Base-by-base conservation (phyloP, 495 filamentous ascomycete species). In the Talaromyces nanjingensis region DNA sequence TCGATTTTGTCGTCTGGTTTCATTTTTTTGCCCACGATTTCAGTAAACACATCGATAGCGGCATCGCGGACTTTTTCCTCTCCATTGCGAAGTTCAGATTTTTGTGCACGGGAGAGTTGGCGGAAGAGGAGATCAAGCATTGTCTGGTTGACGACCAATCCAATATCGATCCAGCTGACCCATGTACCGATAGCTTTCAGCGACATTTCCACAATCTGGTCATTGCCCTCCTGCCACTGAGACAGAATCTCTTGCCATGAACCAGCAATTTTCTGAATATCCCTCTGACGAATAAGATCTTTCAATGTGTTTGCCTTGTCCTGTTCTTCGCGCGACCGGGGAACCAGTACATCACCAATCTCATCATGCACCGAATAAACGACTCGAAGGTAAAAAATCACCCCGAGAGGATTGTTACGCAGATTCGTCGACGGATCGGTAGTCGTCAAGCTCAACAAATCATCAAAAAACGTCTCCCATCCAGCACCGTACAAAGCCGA, bases 1-100 rank as follows among this genome's bases (percentile, higher is more conserved):
- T 96, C 88, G 37, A 93, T 85, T 80, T 99, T 99, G 76, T 98
- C 92, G 34, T 82, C 78, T 2, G 91, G 79, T 70, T 90, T 91
- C 94, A 99, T 99, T 79, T 97, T 98, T 81, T 99, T 99, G 69
- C 87, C 89, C 56, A 96, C 88, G 64, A 96, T 96, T 75, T 98
- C 92, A 8, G 91, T 94, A 72, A 99, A 90, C 39, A 93, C 89
- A 70, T 94, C 90, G 68, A 98, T 89, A 33, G 93, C 93, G 4
- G 91, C 88, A 76, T 96, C 89, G 52, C 91, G 83, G 55, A 93
- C 86, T 67, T 86, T 88, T 65, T 91, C 89, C 65, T 91, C 86
- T 3, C 79, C 77, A 29, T 75, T 75, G 8, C 74, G 71, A 53
- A 81, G 67, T 16, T 82, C 81, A 29, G 80, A 72, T 54, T 80